Evolutionary conservation across 768 basidiomycete genomes (phyloP), one percentile per base, ranked within the genome.

Genomic region (Tricholomella constricta): DNA sequence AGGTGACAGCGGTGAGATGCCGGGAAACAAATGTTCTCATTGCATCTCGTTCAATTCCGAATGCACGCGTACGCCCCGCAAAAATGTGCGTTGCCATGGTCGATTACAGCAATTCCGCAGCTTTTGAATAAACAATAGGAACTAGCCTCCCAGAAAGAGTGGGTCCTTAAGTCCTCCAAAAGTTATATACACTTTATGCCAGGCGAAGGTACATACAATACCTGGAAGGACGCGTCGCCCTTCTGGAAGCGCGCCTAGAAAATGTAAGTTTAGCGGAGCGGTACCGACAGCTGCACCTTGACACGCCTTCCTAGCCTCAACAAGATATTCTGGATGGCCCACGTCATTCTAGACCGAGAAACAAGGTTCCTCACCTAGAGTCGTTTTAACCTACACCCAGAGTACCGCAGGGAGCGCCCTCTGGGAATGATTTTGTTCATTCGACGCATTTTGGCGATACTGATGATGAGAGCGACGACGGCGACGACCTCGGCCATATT

Each of bases 1-100:
- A 86, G 83, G 85, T 62, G 86, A 90, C 69, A 88, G 88, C 54
- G 81, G 79, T 4, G 83, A 82, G 61, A 84, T 82, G 81, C 79
- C 83, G 4, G 77, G 76, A 34, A 84, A 84, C 60, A 66, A 73
- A 48, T 89, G 87, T 65, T 81, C 84, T 1, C 86, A 87, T 65
- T 88, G 86, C 62, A 72, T 80, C 20, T 73, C 82, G 2, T 85
- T 80, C 62, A 79, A 74, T 54, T 76, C 78, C 35, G 80, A 84
- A 7, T 89, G 87, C 68, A 84, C 81, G 88, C 66, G 70, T 85
- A 44, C 83, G 85, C 64, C 77, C 81, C 1, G 84, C 83, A 25
- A 85, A 85, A 80, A 84, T 84, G 55, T 44, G 77, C 60, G 15
- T 43, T 11, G 6, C 25, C 45, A 15, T 36, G 45, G 44, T 41